Conservation (phyloP, 2,329 filamentous ascomycete genomes). For the Aurifilum marmelostoma region DNA sequence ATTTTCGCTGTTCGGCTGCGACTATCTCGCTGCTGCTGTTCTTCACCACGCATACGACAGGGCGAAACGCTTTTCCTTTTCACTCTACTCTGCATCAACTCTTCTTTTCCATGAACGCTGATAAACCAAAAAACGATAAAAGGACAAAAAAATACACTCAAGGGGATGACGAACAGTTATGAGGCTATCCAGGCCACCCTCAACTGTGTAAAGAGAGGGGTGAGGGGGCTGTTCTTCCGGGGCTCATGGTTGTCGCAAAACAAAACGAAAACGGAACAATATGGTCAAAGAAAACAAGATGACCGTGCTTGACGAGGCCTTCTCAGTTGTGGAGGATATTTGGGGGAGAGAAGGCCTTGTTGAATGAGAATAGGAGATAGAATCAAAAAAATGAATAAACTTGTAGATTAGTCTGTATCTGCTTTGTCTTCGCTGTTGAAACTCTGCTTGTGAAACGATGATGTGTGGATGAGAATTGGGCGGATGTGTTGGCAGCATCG, state of each 20-base stretch:
- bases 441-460: background rate
- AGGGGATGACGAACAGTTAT: background rate
- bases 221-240: background rate
- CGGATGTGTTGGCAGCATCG: background rate
- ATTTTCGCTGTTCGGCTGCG: conserved; percentile 12
- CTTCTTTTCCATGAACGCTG: conserved; percentile 2
- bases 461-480: background rate
- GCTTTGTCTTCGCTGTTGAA: background rate
- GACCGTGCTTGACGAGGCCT: background rate
- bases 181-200: background rate
- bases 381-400: background rate
- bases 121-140: background rate
- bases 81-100: background rate
- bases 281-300: background rate
- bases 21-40: background rate
- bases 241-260: background rate
- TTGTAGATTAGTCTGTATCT: background rate
- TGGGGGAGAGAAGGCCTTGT: background rate
- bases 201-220: background rate
- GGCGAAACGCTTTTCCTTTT: background rate
- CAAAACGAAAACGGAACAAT: background rate
- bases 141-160: background rate
- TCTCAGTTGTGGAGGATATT: background rate
- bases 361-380: background rate
- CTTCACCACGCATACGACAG: background rate